Base-by-base conservation (phyloP, 2,329 filamentous ascomycete genomes). In the Trichoderma koningiopsis region DNA sequence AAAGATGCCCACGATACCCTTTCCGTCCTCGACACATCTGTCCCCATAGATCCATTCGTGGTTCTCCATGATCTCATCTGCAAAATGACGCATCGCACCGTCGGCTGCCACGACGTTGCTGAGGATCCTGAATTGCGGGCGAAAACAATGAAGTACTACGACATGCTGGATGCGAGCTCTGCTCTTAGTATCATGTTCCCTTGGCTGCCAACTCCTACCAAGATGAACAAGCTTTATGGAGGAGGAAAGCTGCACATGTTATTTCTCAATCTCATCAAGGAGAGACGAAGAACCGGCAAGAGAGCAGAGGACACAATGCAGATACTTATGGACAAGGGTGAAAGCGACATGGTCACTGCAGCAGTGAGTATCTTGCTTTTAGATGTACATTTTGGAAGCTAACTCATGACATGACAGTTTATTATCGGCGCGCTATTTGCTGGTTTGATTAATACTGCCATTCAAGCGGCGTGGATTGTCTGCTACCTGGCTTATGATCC, bases 401-500 rank as follows among this genome's bases (percentile, higher is more conserved):
- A 11, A 49, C 4, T 0, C 1, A 27, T 7, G 6, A n/a, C 2
- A 29, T 19, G 33, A 37, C 37, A 84, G 78, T 87, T 88, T 75
- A 79, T 87, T 40, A 77, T 88, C n/a, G 82, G 83, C 14, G 78
- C 84, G 0, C 76, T 89, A 3, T 87, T 86, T 73, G 86, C 86
- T 1, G 86, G 86, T n/a, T 78, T 85, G 40, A 72, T 88, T n/a
- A 89, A 88, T 76, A 85, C 79, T 29, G 86, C 85, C 49, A 82
- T 87, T 74, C 88, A 86, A 71, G 83, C 84, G 1, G 82, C 83
- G 2, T 88, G 83, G 81, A 77, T 88, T 70, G 75, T 88, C 71
- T 70, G 82, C 75, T 81, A 85, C 79, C 79, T 89, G 65, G 75
- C 85, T 66, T 69, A 81, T 65, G 74, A 85, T 73, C 75, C 80